These are phyloP conservation scores for Globisporangium sylvaticum DNA, from an alignment of 352 stramenopile genomes.

Conservation along the genomic window DNA sequence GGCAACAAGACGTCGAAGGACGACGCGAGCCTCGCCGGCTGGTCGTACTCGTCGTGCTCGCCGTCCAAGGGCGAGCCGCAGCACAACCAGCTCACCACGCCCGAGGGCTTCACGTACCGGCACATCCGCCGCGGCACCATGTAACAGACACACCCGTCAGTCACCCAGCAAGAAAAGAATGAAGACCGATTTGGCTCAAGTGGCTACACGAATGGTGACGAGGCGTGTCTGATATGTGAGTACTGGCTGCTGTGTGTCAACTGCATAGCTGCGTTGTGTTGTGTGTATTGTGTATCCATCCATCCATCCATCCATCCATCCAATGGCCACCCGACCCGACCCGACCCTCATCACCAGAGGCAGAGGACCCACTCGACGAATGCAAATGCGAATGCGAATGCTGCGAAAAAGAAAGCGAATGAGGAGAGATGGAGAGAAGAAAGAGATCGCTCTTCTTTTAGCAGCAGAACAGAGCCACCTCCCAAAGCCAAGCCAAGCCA, in stretches of 20 bases:
- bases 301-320: not conserved
- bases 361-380: not conserved
- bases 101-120: conserved; percentile 56
- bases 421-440: not conserved
- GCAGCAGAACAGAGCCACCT: not conserved
- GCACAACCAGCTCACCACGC: conserved; percentile 33
- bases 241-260: not conserved
- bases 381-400: not conserved
- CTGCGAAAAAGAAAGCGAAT: not conserved
- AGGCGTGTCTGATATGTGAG: not conserved
- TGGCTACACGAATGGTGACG: not conserved
- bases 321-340: not conserved
- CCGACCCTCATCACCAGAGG: not conserved
- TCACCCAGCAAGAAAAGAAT: not conserved
- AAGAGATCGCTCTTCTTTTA: not conserved
- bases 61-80: conserved; percentile 8
- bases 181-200: not conserved
- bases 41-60: conserved; percentile 28
- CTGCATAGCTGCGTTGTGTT: not conserved
- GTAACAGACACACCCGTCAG: conserved; percentile 24
- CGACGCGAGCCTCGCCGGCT: conserved; percentile 49
- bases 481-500: not conserved
- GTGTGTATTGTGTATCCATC: not conserved
- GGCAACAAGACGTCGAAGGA: conserved; percentile 49
- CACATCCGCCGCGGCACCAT: conserved; percentile 76